Evolutionary conservation across 495 filamentous ascomycete species (phyloP).

Genomic region (Xylaria acuta): DNA sequence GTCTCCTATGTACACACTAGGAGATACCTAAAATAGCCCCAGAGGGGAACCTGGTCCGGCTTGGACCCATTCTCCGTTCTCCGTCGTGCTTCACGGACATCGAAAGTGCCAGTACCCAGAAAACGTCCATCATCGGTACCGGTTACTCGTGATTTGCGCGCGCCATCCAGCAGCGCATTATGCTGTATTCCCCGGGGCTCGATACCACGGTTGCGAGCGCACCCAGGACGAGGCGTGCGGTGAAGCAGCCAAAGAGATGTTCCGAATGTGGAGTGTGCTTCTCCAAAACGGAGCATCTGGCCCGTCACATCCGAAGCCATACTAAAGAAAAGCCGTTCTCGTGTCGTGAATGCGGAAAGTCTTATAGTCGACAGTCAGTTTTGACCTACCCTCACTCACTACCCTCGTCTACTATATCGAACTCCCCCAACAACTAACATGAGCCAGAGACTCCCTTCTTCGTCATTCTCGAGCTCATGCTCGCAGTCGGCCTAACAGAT

Average conservation of each 20-base stretch:
- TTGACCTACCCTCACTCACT: neutral
- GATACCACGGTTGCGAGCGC: slow-evolving; percentile 4
- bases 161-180: slow-evolving; percentile 11
- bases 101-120: neutral
- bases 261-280: slow-evolving; percentile 23
- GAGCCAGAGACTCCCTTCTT: slow-evolving; percentile 22
- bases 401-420: neutral
- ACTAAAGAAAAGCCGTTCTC: slow-evolving; percentile 25
- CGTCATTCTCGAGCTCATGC: slow-evolving; percentile 24
- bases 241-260: slow-evolving; percentile 22
- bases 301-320: slow-evolving; percentile 25
- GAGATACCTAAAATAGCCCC: slow-evolving; percentile 21
- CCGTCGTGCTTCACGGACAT: slow-evolving; percentile 2
- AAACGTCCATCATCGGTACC: neutral
- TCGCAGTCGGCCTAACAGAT: slow-evolving; percentile 5
- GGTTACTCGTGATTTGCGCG: neutral
- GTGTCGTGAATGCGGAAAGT: slow-evolving; percentile 20
- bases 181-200: slow-evolving; percentile 14
- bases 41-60: slow-evolving; percentile 15
- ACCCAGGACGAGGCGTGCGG: slow-evolving; percentile 11
- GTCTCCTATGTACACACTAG: neutral
- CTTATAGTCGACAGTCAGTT: slow-evolving; percentile 27
- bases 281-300: slow-evolving; percentile 25
- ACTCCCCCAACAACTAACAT: neutral
- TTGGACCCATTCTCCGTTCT: slow-evolving; percentile 4